These are phyloP conservation scores for Colletotrichum sp. DNA, from an alignment of 2,329 filamentous ascomycete genomes.

Conservation along the genomic window DNA sequence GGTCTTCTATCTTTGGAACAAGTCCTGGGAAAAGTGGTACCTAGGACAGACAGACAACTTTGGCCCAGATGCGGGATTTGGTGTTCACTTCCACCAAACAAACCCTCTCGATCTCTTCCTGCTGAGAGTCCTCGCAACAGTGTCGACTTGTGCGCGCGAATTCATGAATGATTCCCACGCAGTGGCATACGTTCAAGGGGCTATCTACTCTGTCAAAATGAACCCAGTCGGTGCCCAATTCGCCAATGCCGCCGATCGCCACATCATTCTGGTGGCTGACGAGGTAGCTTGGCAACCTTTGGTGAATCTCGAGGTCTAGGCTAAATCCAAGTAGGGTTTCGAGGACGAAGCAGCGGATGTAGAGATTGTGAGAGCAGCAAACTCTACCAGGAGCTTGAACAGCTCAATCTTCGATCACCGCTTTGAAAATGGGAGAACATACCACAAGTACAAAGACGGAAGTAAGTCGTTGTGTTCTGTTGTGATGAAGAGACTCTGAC, in stretches of 20 bases:
- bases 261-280: background rate
- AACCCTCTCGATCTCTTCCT: background rate
- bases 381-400: background rate
- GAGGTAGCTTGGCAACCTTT: background rate
- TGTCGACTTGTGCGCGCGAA: background rate
- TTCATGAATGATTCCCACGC: background rate
- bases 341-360: background rate
- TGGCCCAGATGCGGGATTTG: background rate
- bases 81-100: background rate
- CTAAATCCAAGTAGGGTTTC: background rate
- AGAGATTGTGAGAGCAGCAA: background rate
- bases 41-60: background rate
- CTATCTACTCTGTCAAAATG: background rate
- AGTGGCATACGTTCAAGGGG: background rate
- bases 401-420: background rate
- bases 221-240: background rate
- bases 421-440: conserved; percentile 7
- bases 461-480: conserved; percentile 13
- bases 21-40: background rate
- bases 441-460: conserved; percentile 24
- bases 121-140: background rate
- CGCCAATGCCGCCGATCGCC: background rate
- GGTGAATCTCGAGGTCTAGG: background rate
- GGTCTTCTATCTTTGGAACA: background rate
- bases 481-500: background rate